Evolutionary conservation across 441 rosid genomes (phyloP), one percentile per base, ranked within the genome.

Genomic region (Populus hybrid): DNA sequence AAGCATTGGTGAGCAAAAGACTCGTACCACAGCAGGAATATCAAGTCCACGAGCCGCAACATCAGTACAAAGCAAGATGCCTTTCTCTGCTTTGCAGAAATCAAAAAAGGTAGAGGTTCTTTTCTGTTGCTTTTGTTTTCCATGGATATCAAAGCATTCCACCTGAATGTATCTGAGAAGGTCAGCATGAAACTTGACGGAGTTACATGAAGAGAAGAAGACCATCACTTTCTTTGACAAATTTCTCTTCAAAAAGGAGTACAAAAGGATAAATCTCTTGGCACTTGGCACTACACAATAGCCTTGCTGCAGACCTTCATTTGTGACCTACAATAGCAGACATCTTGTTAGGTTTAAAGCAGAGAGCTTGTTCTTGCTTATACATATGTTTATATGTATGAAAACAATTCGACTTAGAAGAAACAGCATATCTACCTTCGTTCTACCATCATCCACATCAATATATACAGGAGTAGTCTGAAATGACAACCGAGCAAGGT

Each of bases 41-140:
- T 96, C 98, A 61, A 96, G 98, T 79, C 98, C 99, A 84, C 98
- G 98, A 50, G 98, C 99, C 53, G 98, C 98, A 76, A 94, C 98
- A 86, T 94, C 98, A 79, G 99, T 97, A 79, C 99, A 94, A 30
- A 97, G 85, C 88, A 97, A 81, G 80, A 94, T 90, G 38, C 99
- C 98, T 77, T 93, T 97, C 70, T 91, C 93, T 70, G 92, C 92
- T 83, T 91, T 88, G 86, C 97, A 92, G 84, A 94, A 97, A 81
- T 92, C 95, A 75, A 93, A 94, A 84, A 97, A 97, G 75, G 99
- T 94, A 61, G 94, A 75, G 35, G 98, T 97, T 64, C 98, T 89
- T 81, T 89, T 86, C 87, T 91, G 98, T 81, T 97, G 98, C 83
- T 94, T 95, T 74, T 91, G 92, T 83, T 94, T 93, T 81, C 99